phyloP scores from a whole-genome alignment of 2,329 filamentous ascomycete genomes.

The Tolypocladium album region DNA sequence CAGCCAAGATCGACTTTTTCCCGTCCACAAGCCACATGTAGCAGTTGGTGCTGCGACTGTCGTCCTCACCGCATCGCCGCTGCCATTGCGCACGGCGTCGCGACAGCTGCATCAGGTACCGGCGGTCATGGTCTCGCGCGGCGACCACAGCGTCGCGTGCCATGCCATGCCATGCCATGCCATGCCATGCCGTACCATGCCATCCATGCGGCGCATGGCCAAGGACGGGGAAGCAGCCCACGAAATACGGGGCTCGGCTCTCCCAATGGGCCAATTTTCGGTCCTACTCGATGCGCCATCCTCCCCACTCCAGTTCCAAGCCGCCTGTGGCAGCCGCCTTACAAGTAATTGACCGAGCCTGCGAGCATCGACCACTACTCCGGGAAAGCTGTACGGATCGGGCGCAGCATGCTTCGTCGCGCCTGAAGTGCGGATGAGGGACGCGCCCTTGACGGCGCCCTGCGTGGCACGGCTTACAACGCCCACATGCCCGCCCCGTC shows the following conservation, averaged over 20 bases:
- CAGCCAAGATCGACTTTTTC: background rate
- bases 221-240: background rate
- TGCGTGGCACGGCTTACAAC: background rate
- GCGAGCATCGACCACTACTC: constrained; percentile 1
- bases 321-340: constrained; percentile 2
- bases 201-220: background rate
- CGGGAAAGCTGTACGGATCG: background rate
- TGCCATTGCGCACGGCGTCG: background rate
- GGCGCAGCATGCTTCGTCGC: background rate
- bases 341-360: constrained; percentile 12
- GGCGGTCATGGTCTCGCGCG: background rate
- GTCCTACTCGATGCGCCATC: constrained; percentile 21
- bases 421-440: background rate
- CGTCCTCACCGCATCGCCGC: background rate
- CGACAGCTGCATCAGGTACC: background rate
- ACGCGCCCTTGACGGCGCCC: background rate
- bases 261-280: constrained; percentile 21
- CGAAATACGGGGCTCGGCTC: constrained; percentile 4
- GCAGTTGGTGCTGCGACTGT: no score
- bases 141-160: no score
- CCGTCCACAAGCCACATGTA: no score
- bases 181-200: background rate
- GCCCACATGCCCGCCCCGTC: background rate
- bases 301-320: constrained; percentile 4
- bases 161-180: no score